Percentiles rank a stretch among this genome's conserved stretches.
Conservation (phyloP, 441 rosid genomes). For the Erodium chrysanthum region DNA sequence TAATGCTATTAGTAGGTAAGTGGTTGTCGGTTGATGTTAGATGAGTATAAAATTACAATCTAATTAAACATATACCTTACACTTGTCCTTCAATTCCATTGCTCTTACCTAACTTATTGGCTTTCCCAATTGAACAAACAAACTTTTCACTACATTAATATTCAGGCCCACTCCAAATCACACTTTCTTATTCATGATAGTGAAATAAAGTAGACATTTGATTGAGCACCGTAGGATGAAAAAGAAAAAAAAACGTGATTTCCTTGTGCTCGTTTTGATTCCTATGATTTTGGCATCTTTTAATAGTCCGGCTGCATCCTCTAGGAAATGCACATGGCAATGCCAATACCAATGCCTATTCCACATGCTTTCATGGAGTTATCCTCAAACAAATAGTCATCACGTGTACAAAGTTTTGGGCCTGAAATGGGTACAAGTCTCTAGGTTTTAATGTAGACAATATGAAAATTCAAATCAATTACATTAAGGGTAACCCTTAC, state of each 20-base stretch:
- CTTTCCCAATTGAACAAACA: neutral
- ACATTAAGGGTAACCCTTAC: too few relatives aligned
- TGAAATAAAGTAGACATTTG: neutral
- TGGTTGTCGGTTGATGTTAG: slow-evolving; percentile 15
- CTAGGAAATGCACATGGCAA: slow-evolving; percentile 3
- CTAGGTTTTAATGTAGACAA: too few relatives aligned
- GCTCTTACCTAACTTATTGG: neutral
- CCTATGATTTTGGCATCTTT: slow-evolving; percentile 1
- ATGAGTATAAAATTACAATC: neutral
- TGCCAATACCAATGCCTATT: neutral
- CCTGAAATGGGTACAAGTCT: too few relatives aligned
- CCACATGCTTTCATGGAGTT: neutral
- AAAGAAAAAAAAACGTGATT: neutral
- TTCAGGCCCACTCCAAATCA: neutral
- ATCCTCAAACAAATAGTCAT: too few relatives aligned
- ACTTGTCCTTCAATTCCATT: neutral
- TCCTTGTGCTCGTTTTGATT: neutral
- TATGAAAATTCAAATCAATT: too few relatives aligned
- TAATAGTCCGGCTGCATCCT: neutral
- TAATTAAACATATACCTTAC: neutral
- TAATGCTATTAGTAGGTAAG: slow-evolving; percentile 7
- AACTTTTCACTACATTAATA: neutral
- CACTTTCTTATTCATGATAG: neutral
- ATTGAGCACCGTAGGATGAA: neutral
- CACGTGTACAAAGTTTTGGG: too few relatives aligned